phyloP scores from a whole-genome alignment of 768 basidiomycete species.

The Antrodiella citrinella region DNA sequence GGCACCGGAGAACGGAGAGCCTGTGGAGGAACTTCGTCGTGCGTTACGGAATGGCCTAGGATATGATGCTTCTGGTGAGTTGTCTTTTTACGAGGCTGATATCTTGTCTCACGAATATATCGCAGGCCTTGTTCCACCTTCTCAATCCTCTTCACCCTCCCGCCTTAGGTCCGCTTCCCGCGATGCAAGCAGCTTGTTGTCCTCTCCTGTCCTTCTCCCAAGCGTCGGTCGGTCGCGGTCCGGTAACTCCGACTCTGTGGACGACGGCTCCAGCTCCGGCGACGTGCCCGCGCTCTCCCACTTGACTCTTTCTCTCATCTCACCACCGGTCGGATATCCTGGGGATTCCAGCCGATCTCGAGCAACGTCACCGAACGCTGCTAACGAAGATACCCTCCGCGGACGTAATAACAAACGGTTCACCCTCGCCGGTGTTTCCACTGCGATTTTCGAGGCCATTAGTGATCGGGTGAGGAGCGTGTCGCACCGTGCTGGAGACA shows the following conservation, averaged over 20 bases:
- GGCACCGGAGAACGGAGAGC: not conserved
- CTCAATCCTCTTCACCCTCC: conserved; percentile 5
- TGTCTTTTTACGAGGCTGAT: no score
- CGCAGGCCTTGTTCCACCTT: conserved; percentile 1
- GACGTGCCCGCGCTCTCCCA: conserved; percentile 3
- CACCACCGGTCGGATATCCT: conserved; percentile 2
- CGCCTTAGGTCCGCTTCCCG: not conserved
- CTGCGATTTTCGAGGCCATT: conserved; percentile 37
- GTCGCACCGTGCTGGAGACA: conserved; percentile 24
- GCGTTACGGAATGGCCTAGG: conserved; percentile 3
- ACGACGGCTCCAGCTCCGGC: conserved; percentile 15
- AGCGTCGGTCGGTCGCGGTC: conserved; percentile 10
- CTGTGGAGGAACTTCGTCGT: conserved; percentile 14
- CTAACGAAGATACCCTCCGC: conserved; percentile 19
- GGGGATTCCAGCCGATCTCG: conserved; percentile 15
- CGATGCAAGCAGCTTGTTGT: not conserved
- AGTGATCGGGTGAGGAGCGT: conserved; percentile 38
- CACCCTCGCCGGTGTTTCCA: conserved; percentile 44
- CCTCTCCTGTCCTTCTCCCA: not conserved
- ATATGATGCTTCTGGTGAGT: not conserved
- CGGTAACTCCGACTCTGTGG: conserved; percentile 14
- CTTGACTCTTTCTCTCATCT: not conserved
- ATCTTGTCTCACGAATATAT: not conserved
- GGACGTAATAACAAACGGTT: conserved; percentile 39
- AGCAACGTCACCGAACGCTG: conserved; percentile 13